These are phyloP conservation scores for Piromyces sp. DNA, from an alignment of 192 early-diverging fungal species.

Conservation along the genomic window DNA sequence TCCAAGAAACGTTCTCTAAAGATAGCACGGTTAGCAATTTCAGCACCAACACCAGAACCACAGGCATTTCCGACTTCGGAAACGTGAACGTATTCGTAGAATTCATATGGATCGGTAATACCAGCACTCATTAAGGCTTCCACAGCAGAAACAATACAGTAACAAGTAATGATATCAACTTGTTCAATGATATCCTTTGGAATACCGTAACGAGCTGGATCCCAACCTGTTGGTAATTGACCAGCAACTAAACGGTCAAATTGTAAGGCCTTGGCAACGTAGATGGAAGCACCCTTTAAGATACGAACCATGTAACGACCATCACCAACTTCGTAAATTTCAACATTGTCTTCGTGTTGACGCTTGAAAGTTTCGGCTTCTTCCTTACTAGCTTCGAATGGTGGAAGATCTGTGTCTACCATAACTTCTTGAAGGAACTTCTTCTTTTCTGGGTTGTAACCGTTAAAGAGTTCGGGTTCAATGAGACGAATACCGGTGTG, in stretches of 20 bases:
- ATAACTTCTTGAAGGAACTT: conserved; percentile 76
- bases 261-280: conserved; percentile 79
- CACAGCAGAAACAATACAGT: conserved; percentile 73
- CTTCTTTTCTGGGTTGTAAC: conserved; percentile 72
- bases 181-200: conserved; percentile 78
- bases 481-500: conserved; percentile 89
- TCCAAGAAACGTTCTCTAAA: conserved; percentile 65
- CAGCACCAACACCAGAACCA: conserved; percentile 80
- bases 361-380: conserved; percentile 70
- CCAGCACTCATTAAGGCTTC: conserved; percentile 79
- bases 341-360: conserved; percentile 62
- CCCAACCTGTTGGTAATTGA: conserved; percentile 90
- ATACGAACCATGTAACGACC: conserved; percentile 63
- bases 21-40: conserved; percentile 55
- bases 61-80: conserved; percentile 80
- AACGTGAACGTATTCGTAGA: conserved; percentile 90
- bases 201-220: conserved; percentile 77
- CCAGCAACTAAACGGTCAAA: conserved; percentile 81
- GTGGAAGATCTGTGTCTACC: conserved; percentile 67
- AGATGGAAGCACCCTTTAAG: conserved; percentile 70
- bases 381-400: conserved; percentile 72
- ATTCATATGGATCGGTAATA: conserved; percentile 94
- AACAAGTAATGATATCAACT: conserved; percentile 81
- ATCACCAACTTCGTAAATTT: conserved; percentile 42
- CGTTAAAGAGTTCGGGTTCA: conserved; percentile 66